Conservation (phyloP, 2,329 filamentous ascomycete genomes). For the Dactylellina sp. region DNA sequence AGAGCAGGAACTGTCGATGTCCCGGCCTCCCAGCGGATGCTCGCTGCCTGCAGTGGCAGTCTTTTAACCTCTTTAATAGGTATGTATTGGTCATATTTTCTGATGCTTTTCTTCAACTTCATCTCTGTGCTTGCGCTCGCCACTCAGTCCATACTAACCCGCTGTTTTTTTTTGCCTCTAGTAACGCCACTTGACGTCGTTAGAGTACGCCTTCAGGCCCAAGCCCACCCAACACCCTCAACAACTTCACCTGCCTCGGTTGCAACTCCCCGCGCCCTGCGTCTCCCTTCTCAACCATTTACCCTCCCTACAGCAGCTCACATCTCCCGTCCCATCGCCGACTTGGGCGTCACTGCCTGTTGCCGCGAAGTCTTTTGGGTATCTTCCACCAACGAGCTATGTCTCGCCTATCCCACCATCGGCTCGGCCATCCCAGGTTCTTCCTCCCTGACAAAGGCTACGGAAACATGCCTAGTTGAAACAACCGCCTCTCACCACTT, state of each 20-base stretch:
- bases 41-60: constrained; percentile 90
- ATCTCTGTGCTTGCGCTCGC: no score
- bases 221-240: constrained; percentile 68
- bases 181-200: constrained; percentile 97
- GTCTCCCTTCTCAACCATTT: constrained; percentile 66
- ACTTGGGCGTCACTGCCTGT: constrained; percentile 91
- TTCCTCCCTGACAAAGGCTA: constrained; percentile 66
- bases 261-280: constrained; percentile 59
- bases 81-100: constrained; percentile 68
- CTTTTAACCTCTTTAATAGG: constrained; percentile 88
- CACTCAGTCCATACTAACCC: no score
- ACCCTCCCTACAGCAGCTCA: constrained; percentile 70
- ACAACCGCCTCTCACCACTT: constrained; percentile 85
- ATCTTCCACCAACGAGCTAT: constrained; percentile 83
- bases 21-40: constrained; percentile 89
- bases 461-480: constrained; percentile 83
- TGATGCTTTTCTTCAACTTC: constrained; percentile 6
- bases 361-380: constrained; percentile 98
- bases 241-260: constrained; percentile 23
- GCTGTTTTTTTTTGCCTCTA: constrained; percentile 64
- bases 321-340: constrained; percentile 77
- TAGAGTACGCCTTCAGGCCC: constrained; percentile 91
- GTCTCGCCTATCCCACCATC: constrained; percentile 76
- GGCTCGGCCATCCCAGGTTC: constrained; percentile 61
- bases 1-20: constrained; percentile 69